A percentile compares a stretch with the other conserved stretches of the same genome.
phyloP scores from a whole-genome alignment of 345 rosid genomes.

The Populus euphratica region DNA sequence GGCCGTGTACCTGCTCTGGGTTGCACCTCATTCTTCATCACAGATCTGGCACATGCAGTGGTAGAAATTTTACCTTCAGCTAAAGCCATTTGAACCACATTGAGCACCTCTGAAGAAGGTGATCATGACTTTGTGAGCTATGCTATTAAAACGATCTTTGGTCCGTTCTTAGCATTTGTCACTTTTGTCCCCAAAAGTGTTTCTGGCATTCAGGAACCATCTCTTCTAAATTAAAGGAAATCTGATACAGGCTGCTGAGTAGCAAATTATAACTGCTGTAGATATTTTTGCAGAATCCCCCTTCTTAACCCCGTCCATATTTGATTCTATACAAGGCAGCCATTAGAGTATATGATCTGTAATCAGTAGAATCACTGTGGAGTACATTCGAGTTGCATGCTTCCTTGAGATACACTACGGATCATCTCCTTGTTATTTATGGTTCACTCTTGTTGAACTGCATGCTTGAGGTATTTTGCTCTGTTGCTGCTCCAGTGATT shows the following conservation, averaged over 20 bases:
- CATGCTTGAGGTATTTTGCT: too few relatives aligned
- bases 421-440: too few relatives aligned
- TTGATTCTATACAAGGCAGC: background rate
- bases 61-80: conserved; percentile 85
- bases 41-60: conserved; percentile 88
- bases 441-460: too few relatives aligned
- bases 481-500: too few relatives aligned
- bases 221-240: conserved; percentile 21
- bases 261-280: background rate
- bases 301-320: background rate
- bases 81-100: conserved; percentile 40
- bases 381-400: background rate
- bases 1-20: conserved; percentile 86
- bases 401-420: too few relatives aligned
- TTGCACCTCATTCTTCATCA: conserved; percentile 75
- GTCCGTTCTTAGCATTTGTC: conserved; percentile 67
- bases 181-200: conserved; percentile 56
- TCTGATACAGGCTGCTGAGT: background rate
- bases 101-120: conserved; percentile 35
- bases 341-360: background rate
- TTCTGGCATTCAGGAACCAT: conserved; percentile 58
- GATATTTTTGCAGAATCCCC: background rate
- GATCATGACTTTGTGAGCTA: conserved; percentile 47
- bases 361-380: background rate
- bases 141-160: conserved; percentile 60